A percentile compares a stretch with the other conserved stretches of the same genome.
These are phyloP conservation scores for Sporothrix inflata DNA, from an alignment of 2,329 filamentous ascomycete genomes.

Conservation along the genomic window DNA sequence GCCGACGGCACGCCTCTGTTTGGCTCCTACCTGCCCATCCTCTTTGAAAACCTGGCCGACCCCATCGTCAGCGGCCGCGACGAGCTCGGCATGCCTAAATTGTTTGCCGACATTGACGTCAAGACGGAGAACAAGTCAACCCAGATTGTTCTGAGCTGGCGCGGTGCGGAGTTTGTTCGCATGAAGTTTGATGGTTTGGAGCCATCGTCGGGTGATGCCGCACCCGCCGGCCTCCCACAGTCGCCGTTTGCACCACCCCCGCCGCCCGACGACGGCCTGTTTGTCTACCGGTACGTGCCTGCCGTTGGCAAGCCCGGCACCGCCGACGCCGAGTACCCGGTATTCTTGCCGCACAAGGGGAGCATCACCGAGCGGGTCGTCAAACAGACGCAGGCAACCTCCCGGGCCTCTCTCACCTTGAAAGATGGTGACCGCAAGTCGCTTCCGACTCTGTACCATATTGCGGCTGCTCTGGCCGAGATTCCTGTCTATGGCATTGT, in stretches of 20 bases:
- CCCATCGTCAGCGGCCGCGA: constrained; percentile 5
- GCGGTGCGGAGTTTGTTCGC: background rate
- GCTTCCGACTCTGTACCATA: background rate
- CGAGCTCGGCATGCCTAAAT: constrained; percentile 3
- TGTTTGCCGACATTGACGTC: background rate
- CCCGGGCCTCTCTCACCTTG: background rate
- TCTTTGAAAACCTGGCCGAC: background rate
- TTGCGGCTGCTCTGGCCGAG: background rate
- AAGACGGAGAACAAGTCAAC: background rate
- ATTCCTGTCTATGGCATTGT: background rate
- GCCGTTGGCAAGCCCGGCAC: background rate
- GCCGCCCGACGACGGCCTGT: background rate
- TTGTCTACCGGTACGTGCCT: background rate
- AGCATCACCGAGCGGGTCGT: background rate
- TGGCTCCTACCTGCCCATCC: background rate
- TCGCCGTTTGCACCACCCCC: background rate
- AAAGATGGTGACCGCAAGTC: background rate
- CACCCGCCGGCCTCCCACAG: background rate
- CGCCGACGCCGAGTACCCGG: background rate
- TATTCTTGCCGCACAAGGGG: background rate
- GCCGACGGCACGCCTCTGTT: background rate
- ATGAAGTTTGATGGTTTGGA: background rate
- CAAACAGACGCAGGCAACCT: background rate
- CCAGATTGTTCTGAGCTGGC: background rate
- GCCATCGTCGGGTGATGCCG: background rate